These are phyloP conservation scores for Yamadazyma sp. DNA, from an alignment of 1,139 yeast genomes.

Conservation along the genomic window DNA sequence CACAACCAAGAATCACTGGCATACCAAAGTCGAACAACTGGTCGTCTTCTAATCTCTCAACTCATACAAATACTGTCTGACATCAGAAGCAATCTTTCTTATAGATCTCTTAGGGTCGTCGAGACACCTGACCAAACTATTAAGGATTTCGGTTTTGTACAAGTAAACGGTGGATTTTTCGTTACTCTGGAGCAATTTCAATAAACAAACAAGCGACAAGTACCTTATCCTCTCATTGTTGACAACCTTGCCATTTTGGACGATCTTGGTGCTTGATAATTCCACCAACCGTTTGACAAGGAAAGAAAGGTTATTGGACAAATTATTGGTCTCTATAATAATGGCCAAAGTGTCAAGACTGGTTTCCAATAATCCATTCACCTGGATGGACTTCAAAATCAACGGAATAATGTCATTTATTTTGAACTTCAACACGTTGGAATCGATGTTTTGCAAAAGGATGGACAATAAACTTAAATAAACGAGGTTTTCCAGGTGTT, in stretches of 20 bases:
- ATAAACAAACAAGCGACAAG: constrained; percentile 57
- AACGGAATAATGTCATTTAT: constrained; percentile 67
- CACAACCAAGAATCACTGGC: too few relatives aligned
- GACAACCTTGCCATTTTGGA: constrained; percentile 21
- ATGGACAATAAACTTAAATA: constrained; percentile 67
- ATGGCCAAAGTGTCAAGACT: constrained; percentile 56
- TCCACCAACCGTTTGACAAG: constrained; percentile 57
- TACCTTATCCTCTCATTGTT: constrained; percentile 50
- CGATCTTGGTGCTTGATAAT: constrained; percentile 25
- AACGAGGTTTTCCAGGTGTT: constrained; percentile 35
- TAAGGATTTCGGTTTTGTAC: constrained; percentile 51
- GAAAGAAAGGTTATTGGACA: constrained; percentile 45
- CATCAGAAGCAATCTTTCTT: constrained; percentile 72
- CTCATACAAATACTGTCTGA: constrained; percentile 75
- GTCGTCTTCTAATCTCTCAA: constrained; percentile 32
- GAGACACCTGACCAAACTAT: constrained; percentile 49
- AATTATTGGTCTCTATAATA: constrained; percentile 27
- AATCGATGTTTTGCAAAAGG: constrained; percentile 59
- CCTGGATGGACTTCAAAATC: constrained; percentile 61
- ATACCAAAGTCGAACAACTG: too few relatives aligned
- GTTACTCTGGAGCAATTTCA: constrained; percentile 41
- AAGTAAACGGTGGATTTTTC: constrained; percentile 47
- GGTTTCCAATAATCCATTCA: constrained; percentile 54
- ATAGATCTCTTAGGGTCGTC: constrained; percentile 78
- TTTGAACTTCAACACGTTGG: constrained; percentile 60